A percentile compares a stretch with the other conserved stretches of the same genome.
Evolutionary conservation across 306 rosid genomes (phyloP).

Genomic region (Corylus americana): DNA sequence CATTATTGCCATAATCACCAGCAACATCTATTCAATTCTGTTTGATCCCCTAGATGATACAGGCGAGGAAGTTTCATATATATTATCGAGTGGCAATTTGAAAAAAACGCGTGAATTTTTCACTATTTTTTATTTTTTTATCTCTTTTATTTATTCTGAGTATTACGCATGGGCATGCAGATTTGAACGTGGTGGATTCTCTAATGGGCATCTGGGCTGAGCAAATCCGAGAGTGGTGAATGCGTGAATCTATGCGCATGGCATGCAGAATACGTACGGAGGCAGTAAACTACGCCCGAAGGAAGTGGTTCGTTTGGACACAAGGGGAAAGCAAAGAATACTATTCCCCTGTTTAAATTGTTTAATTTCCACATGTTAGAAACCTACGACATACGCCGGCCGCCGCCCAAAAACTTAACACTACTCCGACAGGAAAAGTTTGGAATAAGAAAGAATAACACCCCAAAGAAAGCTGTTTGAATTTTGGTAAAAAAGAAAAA

Average conservation of each 20-base stretch:
- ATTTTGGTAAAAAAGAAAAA: background rate
- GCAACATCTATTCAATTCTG: too few relatives aligned
- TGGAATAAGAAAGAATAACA: conserved; percentile 47
- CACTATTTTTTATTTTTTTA: too few relatives aligned
- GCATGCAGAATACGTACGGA: background rate
- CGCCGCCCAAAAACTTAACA: conserved; percentile 32
- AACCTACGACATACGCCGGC: background rate
- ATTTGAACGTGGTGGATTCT: too few relatives aligned
- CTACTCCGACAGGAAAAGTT: conserved; percentile 40
- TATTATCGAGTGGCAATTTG: too few relatives aligned
- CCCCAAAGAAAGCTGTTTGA: conserved; percentile 43
- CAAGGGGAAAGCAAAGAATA: conserved; percentile 51
- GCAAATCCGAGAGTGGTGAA: background rate
- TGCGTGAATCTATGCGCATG: background rate
- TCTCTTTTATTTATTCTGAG: too few relatives aligned
- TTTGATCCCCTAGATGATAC: too few relatives aligned
- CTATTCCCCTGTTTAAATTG: background rate
- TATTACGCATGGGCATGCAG: too few relatives aligned
- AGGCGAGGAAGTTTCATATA: too few relatives aligned
- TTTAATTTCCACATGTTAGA: conserved; percentile 11
- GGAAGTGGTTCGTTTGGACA: conserved; percentile 26
- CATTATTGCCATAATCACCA: too few relatives aligned
- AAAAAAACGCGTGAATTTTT: too few relatives aligned
- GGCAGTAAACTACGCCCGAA: conserved; percentile 12
- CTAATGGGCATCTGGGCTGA: background rate